Base-by-base conservation (phyloP, 495 filamentous ascomycete species). In the Trichoderma erinaceum region DNA sequence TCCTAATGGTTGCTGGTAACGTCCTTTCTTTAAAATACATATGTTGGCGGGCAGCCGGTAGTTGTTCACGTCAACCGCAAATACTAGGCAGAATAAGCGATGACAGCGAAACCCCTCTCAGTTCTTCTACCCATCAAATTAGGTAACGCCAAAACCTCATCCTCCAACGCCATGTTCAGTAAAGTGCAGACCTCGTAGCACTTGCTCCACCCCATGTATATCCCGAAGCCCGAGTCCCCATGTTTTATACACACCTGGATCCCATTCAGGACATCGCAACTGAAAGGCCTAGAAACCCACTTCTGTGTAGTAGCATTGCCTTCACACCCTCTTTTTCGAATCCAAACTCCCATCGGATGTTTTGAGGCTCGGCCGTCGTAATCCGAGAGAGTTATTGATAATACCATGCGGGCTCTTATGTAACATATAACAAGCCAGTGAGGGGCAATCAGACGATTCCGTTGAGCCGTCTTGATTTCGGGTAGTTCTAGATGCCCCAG, bases 401-500 rank as follows among this genome's bases (percentile, higher is more conserved):
- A 56, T 56, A 11, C n/a, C n/a, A 21, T 21, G 50, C n/a, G 50
- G 50, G n/a, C n/a, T 21, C 8, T 56, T n/a, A 38, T 38, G 21
- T 21, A n/a, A n/a, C 50, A 56, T 27, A 56, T 56, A n/a, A 56
- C 4, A 38, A 7, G 35, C 35, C 35, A 38, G n/a, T 25, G 50
- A 16, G 50, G 50, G 18, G 18, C n/a, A 25, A 23, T 21, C 1
- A 46, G 50, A 23, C 16, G 0, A 16, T 56, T n/a, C 50, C n/a
- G 50, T n/a, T 2, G 12, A 16, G 10, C 21, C 1, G 16, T 4
- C n/a, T 16, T 11, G n/a, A 23, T 56, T 46, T 21, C 50, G 25
- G 50, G 50, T 56, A 56, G 18, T 56, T 25, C 50, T 56, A n/a
- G 50, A 56, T 56, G 50, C 50, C 50, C 50, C 50, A n/a, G n/a